Conservation (phyloP, 1,284 basidiomycete species). For the Microbotryum saponariae region DNA sequence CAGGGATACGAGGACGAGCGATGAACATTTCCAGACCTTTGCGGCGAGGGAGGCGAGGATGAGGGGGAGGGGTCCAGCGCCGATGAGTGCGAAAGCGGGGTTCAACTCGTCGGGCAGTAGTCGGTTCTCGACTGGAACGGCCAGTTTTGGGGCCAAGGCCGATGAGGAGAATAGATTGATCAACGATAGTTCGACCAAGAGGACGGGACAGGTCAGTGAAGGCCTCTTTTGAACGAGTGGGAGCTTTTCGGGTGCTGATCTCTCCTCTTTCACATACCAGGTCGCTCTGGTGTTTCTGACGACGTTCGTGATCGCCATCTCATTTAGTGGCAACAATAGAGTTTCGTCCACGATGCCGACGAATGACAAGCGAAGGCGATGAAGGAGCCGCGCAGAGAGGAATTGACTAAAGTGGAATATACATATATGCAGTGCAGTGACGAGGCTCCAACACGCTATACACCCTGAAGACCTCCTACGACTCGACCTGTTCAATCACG, state of each 20-base stretch:
- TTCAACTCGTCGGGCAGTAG: background rate
- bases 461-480: background rate
- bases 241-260: no score
- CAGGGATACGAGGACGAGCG: background rate
- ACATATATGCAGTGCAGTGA: no score
- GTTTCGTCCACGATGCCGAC: background rate
- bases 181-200: constrained; percentile 25
- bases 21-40: constrained; percentile 23
- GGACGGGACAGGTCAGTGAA: constrained; percentile 22
- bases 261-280: no score
- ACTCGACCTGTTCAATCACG: constrained; percentile 29
- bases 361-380: background rate
- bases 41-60: constrained; percentile 13
- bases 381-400: background rate
- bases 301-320: no score
- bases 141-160: constrained; percentile 19
- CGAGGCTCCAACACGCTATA: background rate
- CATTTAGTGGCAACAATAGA: no score
- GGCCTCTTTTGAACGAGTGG: no score
- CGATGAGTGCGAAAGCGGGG: background rate
- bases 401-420: no score
- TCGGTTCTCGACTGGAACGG: constrained; percentile 18
- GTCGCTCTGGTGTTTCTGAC: no score
- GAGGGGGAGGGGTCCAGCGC: background rate
- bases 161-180: constrained; percentile 30